A percentile compares a stretch with the other conserved stretches of the same genome.
These are phyloP conservation scores for Carnegiea gigantea DNA, from an alignment of 179 eudicot species.

Conservation along the genomic window DNA sequence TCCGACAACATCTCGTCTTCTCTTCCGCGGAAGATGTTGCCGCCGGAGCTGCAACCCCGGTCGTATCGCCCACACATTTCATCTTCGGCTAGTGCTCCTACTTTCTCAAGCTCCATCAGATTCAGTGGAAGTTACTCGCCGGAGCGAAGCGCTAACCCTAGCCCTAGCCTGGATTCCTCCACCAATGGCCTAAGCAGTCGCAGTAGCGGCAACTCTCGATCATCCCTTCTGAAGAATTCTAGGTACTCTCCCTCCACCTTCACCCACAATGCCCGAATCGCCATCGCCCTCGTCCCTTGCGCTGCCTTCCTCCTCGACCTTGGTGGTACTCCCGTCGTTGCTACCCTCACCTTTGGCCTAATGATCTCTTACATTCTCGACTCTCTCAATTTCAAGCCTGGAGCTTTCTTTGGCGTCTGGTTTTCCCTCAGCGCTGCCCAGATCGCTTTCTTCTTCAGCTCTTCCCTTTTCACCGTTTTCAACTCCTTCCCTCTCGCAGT, in stretches of 20 bases:
- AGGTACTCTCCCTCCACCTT: slow-evolving; percentile 55
- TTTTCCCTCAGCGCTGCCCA: slow-evolving; percentile 72
- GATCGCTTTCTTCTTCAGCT: slow-evolving; percentile 71
- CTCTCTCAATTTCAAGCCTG: slow-evolving; percentile 68
- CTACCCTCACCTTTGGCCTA: slow-evolving; percentile 57
- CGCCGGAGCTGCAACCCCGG: slow-evolving; percentile 75
- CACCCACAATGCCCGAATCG: slow-evolving; percentile 66
- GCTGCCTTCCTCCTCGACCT: slow-evolving; percentile 87
- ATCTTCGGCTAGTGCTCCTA: slow-evolving; percentile 52
- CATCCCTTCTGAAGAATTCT: slow-evolving; percentile 31
- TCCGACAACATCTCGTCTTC: background rate
- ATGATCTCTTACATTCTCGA: slow-evolving; percentile 88
- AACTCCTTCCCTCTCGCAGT: slow-evolving; percentile 47
- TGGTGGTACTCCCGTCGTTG: slow-evolving; percentile 75
- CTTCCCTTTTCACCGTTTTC: slow-evolving; percentile 48
- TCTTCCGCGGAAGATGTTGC: slow-evolving; percentile 41
- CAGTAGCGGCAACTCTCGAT: slow-evolving; percentile 27
- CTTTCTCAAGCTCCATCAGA: slow-evolving; percentile 38
- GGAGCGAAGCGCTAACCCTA: slow-evolving; percentile 54
- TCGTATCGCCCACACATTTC: slow-evolving; percentile 69
- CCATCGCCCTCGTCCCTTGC: slow-evolving; percentile 67
- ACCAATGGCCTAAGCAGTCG: slow-evolving; percentile 8
- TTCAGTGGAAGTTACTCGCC: slow-evolving; percentile 37
- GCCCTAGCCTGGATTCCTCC: slow-evolving; percentile 26
- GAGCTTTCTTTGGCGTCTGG: slow-evolving; percentile 88